phyloP scores from a whole-genome alignment of 106 monocot species.

The Dioscorea dumetorum region DNA sequence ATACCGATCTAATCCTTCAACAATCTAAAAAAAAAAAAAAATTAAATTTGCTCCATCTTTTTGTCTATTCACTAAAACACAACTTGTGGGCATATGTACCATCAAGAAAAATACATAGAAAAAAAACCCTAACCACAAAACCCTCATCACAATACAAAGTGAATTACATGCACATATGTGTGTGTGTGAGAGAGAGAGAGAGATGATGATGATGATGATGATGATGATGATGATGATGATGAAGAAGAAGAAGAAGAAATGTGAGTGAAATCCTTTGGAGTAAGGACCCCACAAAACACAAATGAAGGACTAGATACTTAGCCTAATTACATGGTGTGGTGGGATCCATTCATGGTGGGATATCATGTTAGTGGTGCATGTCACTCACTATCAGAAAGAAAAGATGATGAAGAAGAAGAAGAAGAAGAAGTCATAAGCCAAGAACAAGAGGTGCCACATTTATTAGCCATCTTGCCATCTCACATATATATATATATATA shows the following conservation, averaged over 20 bases:
- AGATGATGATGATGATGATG: neutral
- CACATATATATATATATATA: neutral
- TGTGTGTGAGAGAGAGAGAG: neutral
- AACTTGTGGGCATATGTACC: too few species aligned
- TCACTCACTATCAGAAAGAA: neutral
- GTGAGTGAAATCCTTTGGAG: neutral
- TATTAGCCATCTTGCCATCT: neutral
- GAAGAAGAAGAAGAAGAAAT: neutral
- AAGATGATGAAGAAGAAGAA: neutral
- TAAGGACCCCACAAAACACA: neutral
- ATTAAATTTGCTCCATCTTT: too few species aligned
- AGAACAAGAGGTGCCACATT: neutral
- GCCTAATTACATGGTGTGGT: neutral
- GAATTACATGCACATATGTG: too few species aligned
- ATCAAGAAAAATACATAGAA: too few species aligned
- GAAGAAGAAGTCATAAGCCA: neutral
- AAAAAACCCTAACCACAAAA: too few species aligned
- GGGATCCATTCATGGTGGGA: neutral
- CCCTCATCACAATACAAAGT: too few species aligned
- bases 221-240: neutral
- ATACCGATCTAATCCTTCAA: too few species aligned
- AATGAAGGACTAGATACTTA: neutral
- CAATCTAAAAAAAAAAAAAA: too few species aligned
- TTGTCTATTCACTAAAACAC: too few species aligned
- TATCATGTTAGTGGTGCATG: neutral